Evolutionary conservation across 1,284 basidiomycete species (phyloP), one percentile per base, ranked within the genome.

Genomic region (Cryptococcus sp.): DNA sequence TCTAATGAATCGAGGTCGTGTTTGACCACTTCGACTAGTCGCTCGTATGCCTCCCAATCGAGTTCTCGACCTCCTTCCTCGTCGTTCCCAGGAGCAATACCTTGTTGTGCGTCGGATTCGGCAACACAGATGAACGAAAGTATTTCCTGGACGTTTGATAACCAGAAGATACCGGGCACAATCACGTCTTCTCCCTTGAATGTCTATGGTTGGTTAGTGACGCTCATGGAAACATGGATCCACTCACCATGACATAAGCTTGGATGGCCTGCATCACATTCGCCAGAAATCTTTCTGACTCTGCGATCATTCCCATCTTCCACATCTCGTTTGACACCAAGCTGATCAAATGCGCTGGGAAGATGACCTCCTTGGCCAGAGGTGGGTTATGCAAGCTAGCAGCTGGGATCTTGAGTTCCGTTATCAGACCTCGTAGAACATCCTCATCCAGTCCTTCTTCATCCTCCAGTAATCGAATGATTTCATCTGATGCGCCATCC

Each of bases 121-220:
- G 96, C 96, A 44, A 98, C 89, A 71, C 91, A 97, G 66, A 98
- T 95, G 78, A 98, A 99, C 7, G 96, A 98, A 32, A 98, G 82
- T 83, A 98, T 92, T 76, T 99, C 96, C 76, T 99, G 96, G n/a
- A 99, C 94, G 70, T 99, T 99, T 36, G 95, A 98, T 14, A 98
- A 81, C 96, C 96, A 99, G 81, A 93, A 99, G 65, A 98, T 90
- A 46, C 96, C 96, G 1, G 96, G 96, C 44, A 95, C 81, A 60
- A 98, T 92, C 13, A 92, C 88, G 54, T 98, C 96, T 73, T 99
- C 96, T 59, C 91, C 88, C 41, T 84, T 84, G 81, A 94, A 97
- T 61, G 73, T 74, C 79, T 79, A 37, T 13, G 30, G 14, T 53
- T 42, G 49, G 41, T 43, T 23, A 13, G 30, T 36, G 14, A 11